A percentile compares a stretch with the other conserved stretches of the same genome.
phyloP scores from a whole-genome alignment of 2,329 filamentous ascomycete species.

The Akanthomyces dipterigenus region DNA sequence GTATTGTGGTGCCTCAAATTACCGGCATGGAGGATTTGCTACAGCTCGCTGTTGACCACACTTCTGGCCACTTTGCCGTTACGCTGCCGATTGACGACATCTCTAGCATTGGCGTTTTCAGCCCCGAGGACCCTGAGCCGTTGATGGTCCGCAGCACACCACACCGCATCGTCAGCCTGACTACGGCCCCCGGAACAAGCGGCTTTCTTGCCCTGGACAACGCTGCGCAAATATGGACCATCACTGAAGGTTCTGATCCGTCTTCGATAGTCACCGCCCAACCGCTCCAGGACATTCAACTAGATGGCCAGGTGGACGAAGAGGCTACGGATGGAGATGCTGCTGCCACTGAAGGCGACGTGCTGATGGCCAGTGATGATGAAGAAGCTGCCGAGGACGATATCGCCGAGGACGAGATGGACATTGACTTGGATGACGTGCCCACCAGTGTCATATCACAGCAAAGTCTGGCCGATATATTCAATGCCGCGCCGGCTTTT shows the following conservation, averaged over 20 bases:
- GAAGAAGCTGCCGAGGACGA: slow-evolving; percentile 31
- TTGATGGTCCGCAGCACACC: slow-evolving; percentile 51
- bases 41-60: slow-evolving; percentile 65
- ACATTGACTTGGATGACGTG: slow-evolving; percentile 42
- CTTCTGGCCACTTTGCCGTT: slow-evolving; percentile 60
- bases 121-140: slow-evolving; percentile 50
- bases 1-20: slow-evolving; percentile 46
- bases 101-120: slow-evolving; percentile 61
- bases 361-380: slow-evolving; percentile 36
- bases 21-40: slow-evolving; percentile 39
- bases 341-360: slow-evolving; percentile 27
- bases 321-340: slow-evolving; percentile 21
- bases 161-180: slow-evolving; percentile 57
- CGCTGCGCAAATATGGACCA: slow-evolving; percentile 63
- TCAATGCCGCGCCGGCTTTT: slow-evolving; percentile 62
- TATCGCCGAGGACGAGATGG: slow-evolving; percentile 34
- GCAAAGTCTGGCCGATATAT: slow-evolving; percentile 62
- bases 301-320: slow-evolving; percentile 30
- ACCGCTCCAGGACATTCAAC: slow-evolving; percentile 46
- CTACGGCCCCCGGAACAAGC: slow-evolving; percentile 55
- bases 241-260: slow-evolving; percentile 53
- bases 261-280: slow-evolving; percentile 45
- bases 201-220: slow-evolving; percentile 73
- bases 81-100: slow-evolving; percentile 41
- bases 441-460: slow-evolving; percentile 57